Conservation (phyloP, 257 asterid genomes). For the Rhazya stricta region DNA sequence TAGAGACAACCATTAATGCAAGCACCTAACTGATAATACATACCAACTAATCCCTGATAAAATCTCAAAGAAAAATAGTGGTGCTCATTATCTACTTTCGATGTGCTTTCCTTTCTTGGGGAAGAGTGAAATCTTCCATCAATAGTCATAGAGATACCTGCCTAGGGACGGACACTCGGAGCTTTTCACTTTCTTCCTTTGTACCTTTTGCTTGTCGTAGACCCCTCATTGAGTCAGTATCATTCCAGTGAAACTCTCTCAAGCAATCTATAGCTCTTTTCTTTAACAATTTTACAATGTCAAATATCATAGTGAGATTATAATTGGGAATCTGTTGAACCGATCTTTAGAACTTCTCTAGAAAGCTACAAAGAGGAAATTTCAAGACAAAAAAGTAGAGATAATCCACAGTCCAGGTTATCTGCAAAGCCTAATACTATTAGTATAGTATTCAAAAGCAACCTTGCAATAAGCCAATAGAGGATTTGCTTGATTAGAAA, state of each 20-base stretch:
- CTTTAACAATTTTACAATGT: neutral
- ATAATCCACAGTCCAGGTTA: neutral
- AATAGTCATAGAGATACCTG: conserved; percentile 8
- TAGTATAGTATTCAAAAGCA: conserved; percentile 1
- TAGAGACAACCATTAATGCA: neutral
- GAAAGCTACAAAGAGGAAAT: neutral
- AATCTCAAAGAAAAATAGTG: neutral
- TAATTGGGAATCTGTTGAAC: conserved; percentile 9
- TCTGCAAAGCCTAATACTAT: neutral
- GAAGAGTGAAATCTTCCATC: no score
- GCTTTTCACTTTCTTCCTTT: conserved; percentile 4
- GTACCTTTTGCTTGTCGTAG: neutral
- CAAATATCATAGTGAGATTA: neutral
- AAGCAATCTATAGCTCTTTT: conserved; percentile 19
- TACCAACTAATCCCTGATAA: no score
- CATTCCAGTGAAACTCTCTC: conserved; percentile 24
- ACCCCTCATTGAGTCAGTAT: conserved; percentile 10
- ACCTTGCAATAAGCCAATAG: neutral
- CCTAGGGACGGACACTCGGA: no score
- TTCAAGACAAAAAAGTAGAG: neutral
- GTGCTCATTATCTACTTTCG: neutral
- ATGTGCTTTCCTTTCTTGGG: neutral
- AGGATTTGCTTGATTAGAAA: neutral
- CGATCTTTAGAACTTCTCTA: neutral
- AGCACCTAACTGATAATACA: neutral